These are phyloP conservation scores for Paxillus involutus DNA, from an alignment of 768 basidiomycete genomes.

Conservation along the genomic window DNA sequence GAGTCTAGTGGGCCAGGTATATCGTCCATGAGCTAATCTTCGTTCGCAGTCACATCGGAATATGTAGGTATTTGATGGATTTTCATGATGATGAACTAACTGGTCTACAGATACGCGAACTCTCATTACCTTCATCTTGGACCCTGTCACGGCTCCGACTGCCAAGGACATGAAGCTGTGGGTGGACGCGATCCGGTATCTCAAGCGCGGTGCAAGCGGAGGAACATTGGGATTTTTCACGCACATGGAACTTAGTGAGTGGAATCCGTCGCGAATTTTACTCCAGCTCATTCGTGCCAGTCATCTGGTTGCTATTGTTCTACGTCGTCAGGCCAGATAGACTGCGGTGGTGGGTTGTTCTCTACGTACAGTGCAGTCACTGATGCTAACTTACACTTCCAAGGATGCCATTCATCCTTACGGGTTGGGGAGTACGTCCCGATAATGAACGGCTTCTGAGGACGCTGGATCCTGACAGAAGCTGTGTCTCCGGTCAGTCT, in stretches of 20 bases:
- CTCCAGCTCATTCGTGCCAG: slow-evolving; percentile 16
- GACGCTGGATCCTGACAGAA: neutral
- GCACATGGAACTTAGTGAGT: slow-evolving; percentile 54
- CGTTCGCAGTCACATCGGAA: slow-evolving; percentile 49
- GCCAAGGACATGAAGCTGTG: slow-evolving; percentile 55
- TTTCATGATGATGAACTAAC: neutral
- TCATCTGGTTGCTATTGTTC: slow-evolving; percentile 44
- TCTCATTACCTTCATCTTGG: slow-evolving; percentile 47
- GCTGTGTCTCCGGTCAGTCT: neutral
- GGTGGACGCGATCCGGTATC: slow-evolving; percentile 51
- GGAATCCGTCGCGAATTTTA: neutral
- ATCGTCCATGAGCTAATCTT: slow-evolving; percentile 3
- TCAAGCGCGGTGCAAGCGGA: slow-evolving; percentile 48
- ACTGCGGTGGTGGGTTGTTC: slow-evolving; percentile 36
- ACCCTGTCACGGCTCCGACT: slow-evolving; percentile 42
- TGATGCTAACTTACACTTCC: neutral
- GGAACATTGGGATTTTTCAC: slow-evolving; percentile 57
- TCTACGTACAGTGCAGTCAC: neutral
- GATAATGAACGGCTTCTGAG: slow-evolving; percentile 1
- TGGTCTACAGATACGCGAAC: slow-evolving; percentile 44
- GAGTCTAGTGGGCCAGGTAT: neutral
- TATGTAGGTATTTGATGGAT: slow-evolving; percentile 35
- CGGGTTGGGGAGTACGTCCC: slow-evolving; percentile 43
- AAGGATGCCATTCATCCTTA: slow-evolving; percentile 49
- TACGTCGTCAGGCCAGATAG: slow-evolving; percentile 47